phyloP scores from a whole-genome alignment of 164 flowering plant species.

The Magnolia officinalis region DNA sequence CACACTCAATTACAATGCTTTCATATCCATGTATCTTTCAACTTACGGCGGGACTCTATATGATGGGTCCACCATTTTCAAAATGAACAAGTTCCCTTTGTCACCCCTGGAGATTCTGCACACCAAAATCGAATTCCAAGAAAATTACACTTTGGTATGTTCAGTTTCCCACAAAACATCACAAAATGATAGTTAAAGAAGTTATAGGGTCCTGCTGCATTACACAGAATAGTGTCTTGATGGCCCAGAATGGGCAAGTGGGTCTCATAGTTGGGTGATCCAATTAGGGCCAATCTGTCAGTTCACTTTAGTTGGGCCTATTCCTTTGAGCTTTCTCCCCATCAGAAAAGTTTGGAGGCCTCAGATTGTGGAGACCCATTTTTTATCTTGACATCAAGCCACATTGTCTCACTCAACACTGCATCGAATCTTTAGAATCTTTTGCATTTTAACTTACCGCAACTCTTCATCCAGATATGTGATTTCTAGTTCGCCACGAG shows the following conservation, averaged over 20 bases:
- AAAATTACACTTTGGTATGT: not conserved
- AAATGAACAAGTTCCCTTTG: conserved; percentile 74
- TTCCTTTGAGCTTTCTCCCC: no score
- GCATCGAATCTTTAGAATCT: no score
- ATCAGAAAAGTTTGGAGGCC: not conserved
- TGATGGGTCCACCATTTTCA: conserved; percentile 74
- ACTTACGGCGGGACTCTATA: conserved; percentile 49
- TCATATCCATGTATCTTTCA: not conserved
- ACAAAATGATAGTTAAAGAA: not conserved
- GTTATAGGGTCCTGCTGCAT: not conserved
- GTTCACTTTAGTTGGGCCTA: no score
- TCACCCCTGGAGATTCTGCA: conserved; percentile 83
- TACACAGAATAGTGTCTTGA: no score
- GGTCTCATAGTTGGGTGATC: not conserved
- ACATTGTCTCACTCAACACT: no score
- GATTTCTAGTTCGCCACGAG: conserved; percentile 75
- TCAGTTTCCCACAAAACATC: not conserved
- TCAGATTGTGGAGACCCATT: not conserved
- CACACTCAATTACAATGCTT: not conserved
- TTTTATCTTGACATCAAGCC: not conserved
- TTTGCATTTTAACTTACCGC: conserved; percentile 40
- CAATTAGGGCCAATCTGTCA: not conserved
- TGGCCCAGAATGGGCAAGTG: not conserved
- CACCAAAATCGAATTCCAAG: not conserved
- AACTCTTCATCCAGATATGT: conserved; percentile 84